Base-by-base conservation (phyloP, 2,329 filamentous ascomycete species). In the Coleophoma cylindrospora region DNA sequence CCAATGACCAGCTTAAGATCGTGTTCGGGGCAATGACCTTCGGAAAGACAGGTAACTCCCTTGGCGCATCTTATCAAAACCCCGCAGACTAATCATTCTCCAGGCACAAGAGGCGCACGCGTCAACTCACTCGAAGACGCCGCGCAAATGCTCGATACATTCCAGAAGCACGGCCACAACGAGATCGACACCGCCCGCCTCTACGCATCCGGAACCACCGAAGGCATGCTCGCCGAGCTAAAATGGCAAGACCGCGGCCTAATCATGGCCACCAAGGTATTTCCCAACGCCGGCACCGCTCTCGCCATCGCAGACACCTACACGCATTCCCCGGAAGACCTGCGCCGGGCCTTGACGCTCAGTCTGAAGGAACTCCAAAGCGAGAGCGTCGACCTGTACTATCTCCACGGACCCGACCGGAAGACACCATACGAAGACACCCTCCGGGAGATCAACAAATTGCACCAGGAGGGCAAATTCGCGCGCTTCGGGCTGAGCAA, bases 101-200 rank as follows among this genome's bases (percentile, higher is more conserved):
- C 33, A 58, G 62, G 58, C 15, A 56, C 52, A 11, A 57, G 61
- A 33, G 60, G 63, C 56, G 52, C 59, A 2, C 62, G 64, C 3
- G 60, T 67, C 1, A 52, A 62, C 43, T 52, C 56, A 11, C 46
- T 65, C 8, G 44, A 80, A 43, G 80, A 83, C 27, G 82, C 76
- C 64, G 81, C 78, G 51, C 73, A 74, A 53, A 78, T 78, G 47
- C 73, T 89, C 34, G 80, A 87, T 63, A 73, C 80, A 54, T 81
- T 89, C 62, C 81, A 86, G 63, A 70, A 73, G 22, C 74, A 81
- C 59, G 84, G 84, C 15, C 83, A 87, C 68, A 77, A 80, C 59
- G 85, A 89, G 60, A 66, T 89, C 47, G 86, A 89, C 63, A 88
- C 84, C 0, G 84, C 86, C 0, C 76, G 84, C 13, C 64, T 75